Conservation (phyloP, 1,284 basidiomycete genomes). For the Malassezia globosa region DNA sequence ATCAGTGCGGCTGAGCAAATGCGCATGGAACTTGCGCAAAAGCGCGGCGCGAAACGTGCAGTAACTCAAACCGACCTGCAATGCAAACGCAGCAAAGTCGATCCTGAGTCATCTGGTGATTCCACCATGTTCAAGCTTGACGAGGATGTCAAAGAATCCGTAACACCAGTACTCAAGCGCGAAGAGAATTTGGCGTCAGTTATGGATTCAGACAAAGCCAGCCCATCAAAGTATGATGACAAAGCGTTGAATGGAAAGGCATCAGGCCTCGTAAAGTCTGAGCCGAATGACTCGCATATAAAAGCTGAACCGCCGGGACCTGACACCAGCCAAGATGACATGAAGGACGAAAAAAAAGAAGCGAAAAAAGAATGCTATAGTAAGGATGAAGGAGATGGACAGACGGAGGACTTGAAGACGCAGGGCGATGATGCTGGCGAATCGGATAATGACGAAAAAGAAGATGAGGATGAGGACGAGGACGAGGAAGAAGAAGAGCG, state of each 20-base stretch:
- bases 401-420: background rate
- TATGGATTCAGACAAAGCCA: conserved; percentile 14
- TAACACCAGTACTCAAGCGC: conserved; percentile 18
- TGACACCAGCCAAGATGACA: too few species aligned
- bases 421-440: conserved; percentile 42
- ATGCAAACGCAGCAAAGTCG: conserved; percentile 4
- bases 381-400: conserved; percentile 49
- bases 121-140: conserved; percentile 16
- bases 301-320: too few species aligned
- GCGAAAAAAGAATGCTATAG: conserved; percentile 17
- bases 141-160: conserved; percentile 11
- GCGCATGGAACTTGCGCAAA: conserved; percentile 67
- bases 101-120: conserved; percentile 8
- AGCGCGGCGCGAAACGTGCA: conserved; percentile 32
- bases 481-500: conserved; percentile 52
- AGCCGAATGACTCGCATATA: conserved; percentile 19
- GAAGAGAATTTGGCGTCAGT: background rate
- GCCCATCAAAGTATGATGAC: conserved; percentile 19
- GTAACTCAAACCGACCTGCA: conserved; percentile 38
- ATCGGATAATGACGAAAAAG: conserved; percentile 49
- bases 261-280: conserved; percentile 8
- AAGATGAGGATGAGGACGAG: conserved; percentile 54
- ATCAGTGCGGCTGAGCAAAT: conserved; percentile 86
- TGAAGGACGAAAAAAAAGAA: background rate
- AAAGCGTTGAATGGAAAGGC: conserved; percentile 11